Base-by-base conservation (phyloP, 1,139 yeast genomes). In the Protomyces inundatus region DNA sequence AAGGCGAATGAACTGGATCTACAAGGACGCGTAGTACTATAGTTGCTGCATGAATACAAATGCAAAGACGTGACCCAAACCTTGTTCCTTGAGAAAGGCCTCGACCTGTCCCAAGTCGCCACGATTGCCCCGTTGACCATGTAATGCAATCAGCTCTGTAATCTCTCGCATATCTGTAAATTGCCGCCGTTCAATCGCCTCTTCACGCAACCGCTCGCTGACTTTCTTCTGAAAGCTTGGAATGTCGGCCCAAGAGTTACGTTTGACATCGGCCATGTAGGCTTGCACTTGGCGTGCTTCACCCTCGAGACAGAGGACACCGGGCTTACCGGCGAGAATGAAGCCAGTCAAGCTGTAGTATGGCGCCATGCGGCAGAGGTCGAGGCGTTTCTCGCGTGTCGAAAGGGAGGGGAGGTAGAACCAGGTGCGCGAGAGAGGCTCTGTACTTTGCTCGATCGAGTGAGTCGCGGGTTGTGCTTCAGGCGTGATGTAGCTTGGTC, bases 1-100 rank as follows among this genome's bases (percentile, higher is more conserved):
- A 87, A 69, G 95, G 95, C 4, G 77, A 77, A 16, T 42, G 32
- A 42, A 4, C 10, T 39, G 42, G 5, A 39, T 14, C 14, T 14
- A 39, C n/a, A 14, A n/a, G 30, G 1, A 30, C 16, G 23, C 10
- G 9, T 6, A 16, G 6, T 14, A 6, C 16, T 14, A 42, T 14
- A 42, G 1, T 9, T 42, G 55, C 37, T 58, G 56, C 62, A 58
- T 52, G 40, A 60, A 54, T 30, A 60, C 58, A n/a, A 23, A 34
- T 2, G 37, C 46, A 35, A 60, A 60, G 32, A 55, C 58, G 23
- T 53, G 54, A 2, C 52, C 58, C 16, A 60, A 48, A 12, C 54
- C 58, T n/a, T 23, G 42, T 12, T 42, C 33, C n/a, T 12, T 37
- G 10, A 60, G 33, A 32, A 54, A 54, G 6, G 45, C 53, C 34